Percentiles rank a stretch among this genome's conserved stretches.
Evolutionary conservation across 2,329 filamentous ascomycete species (phyloP).

Genomic region (Phialophora tarda): DNA sequence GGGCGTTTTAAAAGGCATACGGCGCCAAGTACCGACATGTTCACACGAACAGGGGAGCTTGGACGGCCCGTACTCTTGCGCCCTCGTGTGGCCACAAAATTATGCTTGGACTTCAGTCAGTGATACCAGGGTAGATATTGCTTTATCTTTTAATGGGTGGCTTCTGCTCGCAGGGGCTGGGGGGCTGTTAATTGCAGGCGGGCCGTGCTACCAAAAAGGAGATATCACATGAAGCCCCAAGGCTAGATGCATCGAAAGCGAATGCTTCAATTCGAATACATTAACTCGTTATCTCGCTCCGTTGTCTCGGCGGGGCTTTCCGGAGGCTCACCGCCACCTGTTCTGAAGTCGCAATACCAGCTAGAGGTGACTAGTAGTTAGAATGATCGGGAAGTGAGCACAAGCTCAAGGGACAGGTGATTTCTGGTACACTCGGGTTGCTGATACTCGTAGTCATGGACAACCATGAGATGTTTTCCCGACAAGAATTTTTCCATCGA

Average conservation of each 20-base stretch:
- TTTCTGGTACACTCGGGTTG: not conserved
- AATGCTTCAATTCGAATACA: not conserved
- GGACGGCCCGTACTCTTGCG: not conserved
- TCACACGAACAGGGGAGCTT: not conserved
- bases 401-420: not conserved
- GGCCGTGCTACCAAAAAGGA: slow-evolving; percentile 5
- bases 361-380: not conserved
- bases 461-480: not conserved
- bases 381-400: slow-evolving; percentile 3
- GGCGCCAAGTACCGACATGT: not conserved
- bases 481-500: not conserved
- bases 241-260: not conserved
- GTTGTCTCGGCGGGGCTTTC: not conserved
- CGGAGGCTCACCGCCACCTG: slow-evolving; percentile 8
- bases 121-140: slow-evolving; percentile 29
- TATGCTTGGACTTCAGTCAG: slow-evolving; percentile 23
- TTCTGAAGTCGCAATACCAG: not conserved
- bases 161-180: not conserved
- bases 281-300: slow-evolving; percentile 1
- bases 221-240: not conserved
- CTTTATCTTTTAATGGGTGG: slow-evolving; percentile 6
- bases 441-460: not conserved
- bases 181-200: not conserved
- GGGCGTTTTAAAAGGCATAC: slow-evolving; percentile 12
- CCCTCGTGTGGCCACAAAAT: not conserved